Conservation (phyloP, 208 protist genomes). For the Leptomonas seymouri region DNA sequence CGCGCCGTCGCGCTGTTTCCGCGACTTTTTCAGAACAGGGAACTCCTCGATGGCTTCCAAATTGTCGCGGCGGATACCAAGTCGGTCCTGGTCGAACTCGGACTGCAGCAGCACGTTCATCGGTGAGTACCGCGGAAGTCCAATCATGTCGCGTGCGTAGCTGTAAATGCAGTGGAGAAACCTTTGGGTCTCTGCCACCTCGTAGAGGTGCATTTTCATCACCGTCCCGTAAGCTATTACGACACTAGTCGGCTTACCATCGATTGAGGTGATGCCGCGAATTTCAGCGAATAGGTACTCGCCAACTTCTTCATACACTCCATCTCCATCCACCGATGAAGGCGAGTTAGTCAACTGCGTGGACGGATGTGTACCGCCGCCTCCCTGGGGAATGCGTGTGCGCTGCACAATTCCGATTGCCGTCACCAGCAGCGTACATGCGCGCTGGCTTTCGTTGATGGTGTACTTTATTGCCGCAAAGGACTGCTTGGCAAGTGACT, state of each 20-base stretch:
- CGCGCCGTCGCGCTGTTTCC: slow-evolving; percentile 48
- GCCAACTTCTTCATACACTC: slow-evolving; percentile 30
- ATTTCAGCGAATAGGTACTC: slow-evolving; percentile 89
- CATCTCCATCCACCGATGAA: not conserved
- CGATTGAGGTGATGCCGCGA: slow-evolving; percentile 55
- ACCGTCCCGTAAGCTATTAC: slow-evolving; percentile 75
- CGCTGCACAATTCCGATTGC: slow-evolving; percentile 56
- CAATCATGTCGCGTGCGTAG: slow-evolving; percentile 58
- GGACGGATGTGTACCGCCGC: not conserved
- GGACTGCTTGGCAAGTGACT: slow-evolving; percentile 14
- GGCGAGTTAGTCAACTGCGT: not conserved
- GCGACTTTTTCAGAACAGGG: slow-evolving; percentile 59
- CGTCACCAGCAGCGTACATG: slow-evolving; percentile 61
- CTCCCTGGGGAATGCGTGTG: not conserved
- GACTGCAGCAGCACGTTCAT: slow-evolving; percentile 51
- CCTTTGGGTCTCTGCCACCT: slow-evolving; percentile 23
- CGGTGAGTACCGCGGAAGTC: slow-evolving; percentile 45
- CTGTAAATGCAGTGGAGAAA: slow-evolving; percentile 51
- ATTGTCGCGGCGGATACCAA: slow-evolving; percentile 62
- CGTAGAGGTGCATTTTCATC: slow-evolving; percentile 80
- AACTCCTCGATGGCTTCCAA: slow-evolving; percentile 85
- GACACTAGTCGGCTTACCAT: slow-evolving; percentile 52
- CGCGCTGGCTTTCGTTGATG: slow-evolving; percentile 44
- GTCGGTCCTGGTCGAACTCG: slow-evolving; percentile 71
- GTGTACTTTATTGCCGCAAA: slow-evolving; percentile 69